Evolutionary conservation across 2,329 filamentous ascomycete species (phyloP), one percentile per base, ranked within the genome.

Genomic region (Chaetomiaceae sp.): DNA sequence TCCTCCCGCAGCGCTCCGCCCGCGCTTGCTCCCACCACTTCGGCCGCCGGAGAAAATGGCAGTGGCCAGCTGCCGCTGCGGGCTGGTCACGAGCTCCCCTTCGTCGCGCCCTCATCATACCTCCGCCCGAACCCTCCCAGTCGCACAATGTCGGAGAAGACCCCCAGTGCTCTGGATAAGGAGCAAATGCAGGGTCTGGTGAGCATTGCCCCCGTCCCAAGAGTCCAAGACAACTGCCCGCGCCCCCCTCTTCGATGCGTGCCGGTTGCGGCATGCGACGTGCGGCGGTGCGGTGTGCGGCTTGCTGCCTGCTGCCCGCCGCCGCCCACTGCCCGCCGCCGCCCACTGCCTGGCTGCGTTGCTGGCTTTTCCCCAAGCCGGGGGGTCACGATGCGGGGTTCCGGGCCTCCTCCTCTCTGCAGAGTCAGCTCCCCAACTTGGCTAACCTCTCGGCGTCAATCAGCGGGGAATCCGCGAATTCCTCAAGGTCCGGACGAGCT

Each of bases 381-480:
- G 25, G 25, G 6, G 39, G 31, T 43, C 49, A 39, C 48, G 50
- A 56, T 60, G 59, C 56, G 58, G 59, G 58, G 58, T 60, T 58
- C 55, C 44, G 45, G 30, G 47, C 38, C 35, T 35, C 39, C 34
- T 48, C 38, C 35, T 35, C 39, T 35, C 30, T 43, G 38, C 37
- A 39, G 44, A 40, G 38, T 37, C 39, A 14, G 21, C 43, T 16
- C 35, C 5, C 39, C 14, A 41, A n/a, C n/a, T n/a, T n/a, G n/a
- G 48, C 55, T 57, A 47, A 57, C 38, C 5, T 12, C 5, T 27
- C 35, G 14, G 23, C 13, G 44, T 34, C 46, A 51, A 62, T 58
- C 70, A 95, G 91, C 85, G 85, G 75, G 86, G 87, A 57, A 91
- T 97, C 63, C 87, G 93, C 70, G 88, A 96, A 62, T 99, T 99